A percentile compares a stretch with the other conserved stretches of the same genome.
These are phyloP conservation scores for Myriangium duriaei DNA, from an alignment of 2,329 filamentous ascomycete species.

Conservation along the genomic window DNA sequence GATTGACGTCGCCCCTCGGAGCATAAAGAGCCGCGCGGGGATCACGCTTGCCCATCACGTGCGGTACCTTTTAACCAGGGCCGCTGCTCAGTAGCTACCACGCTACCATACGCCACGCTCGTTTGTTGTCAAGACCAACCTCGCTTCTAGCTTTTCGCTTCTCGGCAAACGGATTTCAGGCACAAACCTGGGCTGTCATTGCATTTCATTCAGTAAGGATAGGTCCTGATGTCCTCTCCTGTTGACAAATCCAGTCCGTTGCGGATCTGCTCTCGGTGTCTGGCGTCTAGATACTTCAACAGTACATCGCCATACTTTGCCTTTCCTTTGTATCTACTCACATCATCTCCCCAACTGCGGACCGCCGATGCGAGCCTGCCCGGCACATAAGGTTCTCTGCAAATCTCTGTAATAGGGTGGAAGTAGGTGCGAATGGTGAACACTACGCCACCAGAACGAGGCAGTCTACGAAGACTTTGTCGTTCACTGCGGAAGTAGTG, in stretches of 20 bases:
- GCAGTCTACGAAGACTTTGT: conserved; percentile 46
- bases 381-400: conserved; percentile 61
- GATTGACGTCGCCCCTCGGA: too few relatives aligned
- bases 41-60: too few relatives aligned
- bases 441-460: conserved; percentile 37
- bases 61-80: too few relatives aligned
- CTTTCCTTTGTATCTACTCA: conserved; percentile 64
- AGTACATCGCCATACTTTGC: conserved; percentile 62
- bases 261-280: conserved; percentile 62
- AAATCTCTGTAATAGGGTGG: conserved; percentile 55
- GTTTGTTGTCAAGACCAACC: too few relatives aligned
- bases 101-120: too few relatives aligned
- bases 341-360: conserved; percentile 69
- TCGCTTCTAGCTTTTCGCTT: too few relatives aligned
- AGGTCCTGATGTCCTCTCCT: conserved; percentile 48
- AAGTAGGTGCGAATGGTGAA: conserved; percentile 79
- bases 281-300: conserved; percentile 61
- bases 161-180: too few relatives aligned
- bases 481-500: conserved; percentile 69
- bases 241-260: conserved; percentile 49
- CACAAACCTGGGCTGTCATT: too few relatives aligned
- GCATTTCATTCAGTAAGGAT: conserved; percentile 53
- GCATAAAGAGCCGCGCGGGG: too few relatives aligned
- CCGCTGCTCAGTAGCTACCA: too few relatives aligned
- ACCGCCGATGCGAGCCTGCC: conserved; percentile 66